Percentiles rank a stretch among this genome's conserved stretches.
phyloP scores from a whole-genome alignment of 768 basidiomycete genomes.

The Agrocybe praecox region DNA sequence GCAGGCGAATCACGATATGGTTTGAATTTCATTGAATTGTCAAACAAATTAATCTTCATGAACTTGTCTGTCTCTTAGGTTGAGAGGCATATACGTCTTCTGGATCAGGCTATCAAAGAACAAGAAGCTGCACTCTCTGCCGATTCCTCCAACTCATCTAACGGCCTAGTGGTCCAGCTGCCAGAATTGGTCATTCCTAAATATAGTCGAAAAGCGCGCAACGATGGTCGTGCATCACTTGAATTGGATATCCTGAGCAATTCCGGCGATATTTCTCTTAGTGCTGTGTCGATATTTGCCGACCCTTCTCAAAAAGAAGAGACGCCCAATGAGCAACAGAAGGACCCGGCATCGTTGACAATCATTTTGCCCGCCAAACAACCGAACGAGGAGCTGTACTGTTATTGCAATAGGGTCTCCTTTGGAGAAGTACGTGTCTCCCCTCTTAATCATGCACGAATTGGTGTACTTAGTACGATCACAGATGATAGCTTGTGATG shows the following conservation, averaged over 20 bases:
- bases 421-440: conserved; percentile 71
- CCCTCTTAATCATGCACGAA: conserved; percentile 5
- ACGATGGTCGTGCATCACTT: conserved; percentile 2
- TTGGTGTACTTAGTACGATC: conserved; percentile 12
- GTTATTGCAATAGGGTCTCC: conserved; percentile 79
- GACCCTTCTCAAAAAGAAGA: not conserved
- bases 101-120: conserved; percentile 67
- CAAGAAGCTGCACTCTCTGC: conserved; percentile 44
- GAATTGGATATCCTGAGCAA: conserved; percentile 5
- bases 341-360: conserved; percentile 29
- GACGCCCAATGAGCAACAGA: conserved; percentile 18
- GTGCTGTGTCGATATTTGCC: not conserved
- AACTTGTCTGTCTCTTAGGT: conserved; percentile 46
- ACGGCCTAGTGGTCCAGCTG: conserved; percentile 50
- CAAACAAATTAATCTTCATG: not conserved
- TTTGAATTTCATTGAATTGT: conserved; percentile 31
- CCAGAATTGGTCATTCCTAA: conserved; percentile 64
- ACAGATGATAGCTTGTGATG: conserved; percentile 90
- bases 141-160: conserved; percentile 24
- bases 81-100: conserved; percentile 75
- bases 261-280: conserved; percentile 6
- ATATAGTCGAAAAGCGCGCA: conserved; percentile 40
- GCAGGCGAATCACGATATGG: conserved; percentile 69
- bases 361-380: conserved; percentile 38
- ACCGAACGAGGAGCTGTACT: conserved; percentile 62